Conservation (phyloP, 192 early-diverging fungal species). For the Allomyces javanicus region DNA sequence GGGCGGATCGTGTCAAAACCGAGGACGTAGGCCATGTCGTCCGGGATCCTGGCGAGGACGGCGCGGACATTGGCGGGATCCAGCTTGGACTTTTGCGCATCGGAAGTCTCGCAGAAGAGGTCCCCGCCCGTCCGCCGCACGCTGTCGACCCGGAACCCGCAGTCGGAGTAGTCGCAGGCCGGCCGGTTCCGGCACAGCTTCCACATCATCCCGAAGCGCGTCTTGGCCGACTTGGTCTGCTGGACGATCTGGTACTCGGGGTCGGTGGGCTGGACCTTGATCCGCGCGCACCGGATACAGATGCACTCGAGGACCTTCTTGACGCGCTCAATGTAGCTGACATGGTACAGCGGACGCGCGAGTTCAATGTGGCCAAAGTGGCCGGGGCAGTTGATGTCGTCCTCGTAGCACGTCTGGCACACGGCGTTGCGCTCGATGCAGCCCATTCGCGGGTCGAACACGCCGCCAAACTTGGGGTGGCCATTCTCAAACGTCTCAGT, state of each 20-base stretch:
- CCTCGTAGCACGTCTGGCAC: conserved; percentile 88
- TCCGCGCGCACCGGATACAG: conserved; percentile 79
- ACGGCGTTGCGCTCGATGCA: conserved; percentile 92
- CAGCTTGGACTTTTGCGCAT: conserved; percentile 31
- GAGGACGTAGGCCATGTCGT: conserved; percentile 64
- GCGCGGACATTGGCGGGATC: conserved; percentile 53
- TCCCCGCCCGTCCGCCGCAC: too few species aligned
- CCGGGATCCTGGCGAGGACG: conserved; percentile 66
- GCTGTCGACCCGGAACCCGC: background rate
- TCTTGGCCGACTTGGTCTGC: conserved; percentile 7
- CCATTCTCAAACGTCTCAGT: conserved; percentile 68
- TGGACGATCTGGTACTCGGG: conserved; percentile 10
- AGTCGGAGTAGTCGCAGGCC: background rate
- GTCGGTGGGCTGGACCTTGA: conserved; percentile 63
- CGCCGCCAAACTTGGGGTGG: conserved; percentile 68
- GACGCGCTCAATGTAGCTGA: conserved; percentile 70
- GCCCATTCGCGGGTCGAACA: conserved; percentile 86
- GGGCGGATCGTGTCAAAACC: conserved; percentile 75
- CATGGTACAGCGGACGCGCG: conserved; percentile 83
- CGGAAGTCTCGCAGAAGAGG: too few species aligned
- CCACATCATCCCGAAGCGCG: background rate
- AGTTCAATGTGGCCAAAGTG: conserved; percentile 97
- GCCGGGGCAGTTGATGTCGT: conserved; percentile 86
- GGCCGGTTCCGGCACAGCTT: background rate
- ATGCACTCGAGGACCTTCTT: conserved; percentile 96